Percentiles rank a stretch among this genome's conserved stretches.
Conservation (phyloP, 108 stramenopile genomes). For the Schizochytrium sp. region DNA sequence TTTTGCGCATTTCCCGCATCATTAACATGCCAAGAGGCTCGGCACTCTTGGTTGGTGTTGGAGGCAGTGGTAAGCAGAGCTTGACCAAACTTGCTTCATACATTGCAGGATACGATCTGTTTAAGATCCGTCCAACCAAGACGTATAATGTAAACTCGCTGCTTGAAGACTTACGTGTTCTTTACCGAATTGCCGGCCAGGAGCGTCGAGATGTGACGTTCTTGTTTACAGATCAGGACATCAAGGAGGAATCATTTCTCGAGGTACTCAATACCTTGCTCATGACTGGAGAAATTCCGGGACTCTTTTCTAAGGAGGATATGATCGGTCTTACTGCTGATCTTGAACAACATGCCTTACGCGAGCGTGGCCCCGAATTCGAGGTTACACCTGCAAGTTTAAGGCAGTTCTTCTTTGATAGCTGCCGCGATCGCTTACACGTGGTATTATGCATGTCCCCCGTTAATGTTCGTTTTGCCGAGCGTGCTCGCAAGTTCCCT, state of each 20-base stretch:
- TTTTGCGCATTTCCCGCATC: conserved; percentile 85
- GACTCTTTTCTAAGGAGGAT: conserved; percentile 92
- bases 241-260: conserved; percentile 89
- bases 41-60: conserved; percentile 87
- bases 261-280: conserved; percentile 88
- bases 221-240: conserved; percentile 91
- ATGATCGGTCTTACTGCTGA: conserved; percentile 90
- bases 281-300: conserved; percentile 89
- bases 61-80: conserved; percentile 90
- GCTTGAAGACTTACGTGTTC: conserved; percentile 84
- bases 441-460: conserved; percentile 92
- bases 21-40: conserved; percentile 89
- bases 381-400: conserved; percentile 87
- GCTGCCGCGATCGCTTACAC: conserved; percentile 87
- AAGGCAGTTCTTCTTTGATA: conserved; percentile 87
- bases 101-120: conserved; percentile 84
- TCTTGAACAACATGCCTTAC: conserved; percentile 72
- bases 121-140: conserved; percentile 91
- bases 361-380: conserved; percentile 82
- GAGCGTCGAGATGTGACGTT: conserved; percentile 84
- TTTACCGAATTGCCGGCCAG: conserved; percentile 88
- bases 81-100: conserved; percentile 85
- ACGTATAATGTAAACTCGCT: conserved; percentile 83
- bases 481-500: conserved; percentile 88
- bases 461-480: conserved; percentile 87